These are phyloP conservation scores for Aspergillus sp. DNA, from an alignment of 2,329 filamentous ascomycete species.

Conservation along the genomic window DNA sequence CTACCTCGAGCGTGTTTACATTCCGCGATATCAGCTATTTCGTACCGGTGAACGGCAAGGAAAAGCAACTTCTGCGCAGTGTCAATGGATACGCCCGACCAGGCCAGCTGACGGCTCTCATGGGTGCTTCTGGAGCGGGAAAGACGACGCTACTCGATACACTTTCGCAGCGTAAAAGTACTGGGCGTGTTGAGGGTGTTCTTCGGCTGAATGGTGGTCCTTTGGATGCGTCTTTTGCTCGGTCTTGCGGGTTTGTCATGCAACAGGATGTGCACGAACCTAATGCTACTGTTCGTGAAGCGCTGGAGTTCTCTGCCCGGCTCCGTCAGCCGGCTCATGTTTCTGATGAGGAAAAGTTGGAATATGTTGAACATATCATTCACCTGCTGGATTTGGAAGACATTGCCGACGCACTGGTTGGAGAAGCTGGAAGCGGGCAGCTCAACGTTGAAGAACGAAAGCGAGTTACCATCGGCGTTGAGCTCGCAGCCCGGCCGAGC, in stretches of 20 bases:
- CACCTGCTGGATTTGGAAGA: constrained; percentile 59
- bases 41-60: constrained; percentile 38
- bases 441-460: constrained; percentile 54
- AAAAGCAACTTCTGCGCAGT: constrained; percentile 48
- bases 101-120: constrained; percentile 68
- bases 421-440: constrained; percentile 39
- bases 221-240: constrained; percentile 40
- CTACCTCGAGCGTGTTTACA: constrained; percentile 54
- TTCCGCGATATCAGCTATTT: constrained; percentile 76
- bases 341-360: constrained; percentile 53
- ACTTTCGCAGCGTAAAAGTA: constrained; percentile 31
- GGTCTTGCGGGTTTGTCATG: constrained; percentile 48
- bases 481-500: constrained; percentile 51
- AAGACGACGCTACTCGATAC: constrained; percentile 39
- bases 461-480: constrained; percentile 58
- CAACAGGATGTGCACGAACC: constrained; percentile 62
- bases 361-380: constrained; percentile 45
- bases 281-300: constrained; percentile 58
- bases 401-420: constrained; percentile 59
- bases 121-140: constrained; percentile 63
- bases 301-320: constrained; percentile 58
- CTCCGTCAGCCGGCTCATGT: constrained; percentile 54
- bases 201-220: constrained; percentile 33
- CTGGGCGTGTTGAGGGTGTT: constrained; percentile 31
- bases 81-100: constrained; percentile 67